Conservation (phyloP, 2,329 filamentous ascomycete genomes). For the Fusarium sp. region DNA sequence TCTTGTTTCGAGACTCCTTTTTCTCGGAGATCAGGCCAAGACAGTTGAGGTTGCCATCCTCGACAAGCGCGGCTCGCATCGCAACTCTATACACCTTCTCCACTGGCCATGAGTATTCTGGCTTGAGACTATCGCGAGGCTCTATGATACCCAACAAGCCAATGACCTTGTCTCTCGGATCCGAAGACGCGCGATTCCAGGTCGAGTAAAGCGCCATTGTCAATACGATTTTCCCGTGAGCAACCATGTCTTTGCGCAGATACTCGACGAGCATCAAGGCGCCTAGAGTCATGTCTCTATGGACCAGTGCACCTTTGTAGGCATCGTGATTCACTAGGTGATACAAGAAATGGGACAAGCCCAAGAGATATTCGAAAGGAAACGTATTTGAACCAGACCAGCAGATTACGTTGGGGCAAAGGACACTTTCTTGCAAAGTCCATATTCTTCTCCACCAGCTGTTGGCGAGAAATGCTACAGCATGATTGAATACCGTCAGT, state of each 20-base stretch:
- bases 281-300: not conserved
- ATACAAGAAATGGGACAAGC: constrained; percentile 3
- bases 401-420: not conserved
- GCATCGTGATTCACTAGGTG: not conserved
- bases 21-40: constrained; percentile 4
- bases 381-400: not conserved
- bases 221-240: not conserved
- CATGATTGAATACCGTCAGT: not conserved
- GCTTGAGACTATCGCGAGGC: not conserved
- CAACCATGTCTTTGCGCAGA: not conserved
- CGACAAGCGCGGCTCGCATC: not conserved
- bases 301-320: not conserved
- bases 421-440: constrained; percentile 12
- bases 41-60: not conserved
- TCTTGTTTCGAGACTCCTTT: not conserved
- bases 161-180: not conserved
- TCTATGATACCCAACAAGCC: not conserved
- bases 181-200: not conserved
- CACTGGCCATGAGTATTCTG: constrained; percentile 10
- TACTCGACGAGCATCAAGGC: not conserved
- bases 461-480: not conserved
- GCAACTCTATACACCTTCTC: constrained; percentile 6
- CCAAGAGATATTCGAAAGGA: not conserved
- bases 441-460: constrained; percentile 15
- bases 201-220: not conserved